Percentiles rank a stretch among this genome's conserved stretches.
These are phyloP conservation scores for Hondaea fermentalgiana DNA, from an alignment of 108 stramenopile genomes.

Conservation along the genomic window DNA sequence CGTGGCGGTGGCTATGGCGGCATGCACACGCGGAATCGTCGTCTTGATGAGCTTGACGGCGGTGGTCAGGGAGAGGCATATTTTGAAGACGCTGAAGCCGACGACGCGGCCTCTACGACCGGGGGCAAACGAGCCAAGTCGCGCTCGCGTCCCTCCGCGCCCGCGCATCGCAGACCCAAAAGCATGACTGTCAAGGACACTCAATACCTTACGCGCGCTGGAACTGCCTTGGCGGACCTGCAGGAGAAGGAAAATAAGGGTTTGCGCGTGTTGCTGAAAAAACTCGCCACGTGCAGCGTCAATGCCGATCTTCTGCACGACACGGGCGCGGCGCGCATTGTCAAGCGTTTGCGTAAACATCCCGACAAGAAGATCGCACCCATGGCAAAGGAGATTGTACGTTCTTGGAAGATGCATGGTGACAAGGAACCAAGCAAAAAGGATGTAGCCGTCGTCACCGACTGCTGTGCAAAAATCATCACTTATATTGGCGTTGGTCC, in stretches of 20 bases:
- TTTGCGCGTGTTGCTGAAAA: not conserved
- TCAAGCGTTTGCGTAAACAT: not conserved
- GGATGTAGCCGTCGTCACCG: not conserved
- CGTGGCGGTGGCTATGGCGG: not conserved
- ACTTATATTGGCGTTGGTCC: not conserved
- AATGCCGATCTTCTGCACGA: not conserved
- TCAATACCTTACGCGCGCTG: not conserved
- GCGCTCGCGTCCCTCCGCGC: not conserved
- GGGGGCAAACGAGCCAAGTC: not conserved
- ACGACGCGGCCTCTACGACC: not conserved
- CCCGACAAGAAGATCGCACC: not conserved
- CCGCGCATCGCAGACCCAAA: not conserved
- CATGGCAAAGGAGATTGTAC: not conserved
- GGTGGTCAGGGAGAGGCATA: not conserved
- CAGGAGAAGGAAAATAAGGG: not conserved
- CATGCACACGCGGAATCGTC: not conserved
- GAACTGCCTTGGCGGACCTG: not conserved
- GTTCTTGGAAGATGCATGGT: not conserved
- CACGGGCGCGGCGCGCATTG: not conserved
- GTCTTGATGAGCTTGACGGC: not conserved
- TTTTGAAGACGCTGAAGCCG: not conserved
- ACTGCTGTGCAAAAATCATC: not conserved
- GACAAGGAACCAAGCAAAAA: not conserved
- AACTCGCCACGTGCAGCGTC: not conserved
- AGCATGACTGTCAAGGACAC: not conserved